Conservation (phyloP, 2,329 filamentous ascomycete species). For the Aureobasidium pullulans region DNA sequence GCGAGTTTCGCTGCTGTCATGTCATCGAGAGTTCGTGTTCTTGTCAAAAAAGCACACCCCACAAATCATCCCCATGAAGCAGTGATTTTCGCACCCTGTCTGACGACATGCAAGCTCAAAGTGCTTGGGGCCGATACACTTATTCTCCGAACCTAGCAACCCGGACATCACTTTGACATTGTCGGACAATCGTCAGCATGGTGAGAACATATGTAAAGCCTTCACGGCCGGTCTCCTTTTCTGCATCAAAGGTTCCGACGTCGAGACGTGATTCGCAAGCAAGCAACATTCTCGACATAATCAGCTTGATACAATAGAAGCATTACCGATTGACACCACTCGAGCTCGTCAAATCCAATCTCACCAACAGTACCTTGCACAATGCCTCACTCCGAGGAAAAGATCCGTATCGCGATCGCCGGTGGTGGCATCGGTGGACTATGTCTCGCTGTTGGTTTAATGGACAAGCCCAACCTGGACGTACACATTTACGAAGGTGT, state of each 20-base stretch:
- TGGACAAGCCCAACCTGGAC: constrained; percentile 34
- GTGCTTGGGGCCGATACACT: constrained; percentile 13
- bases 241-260: background rate
- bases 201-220: background rate
- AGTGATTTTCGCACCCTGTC: constrained; percentile 4
- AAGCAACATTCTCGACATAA: background rate
- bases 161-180: background rate
- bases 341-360: background rate
- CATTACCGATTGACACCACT: background rate
- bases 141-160: constrained; percentile 10
- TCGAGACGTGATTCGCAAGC: background rate
- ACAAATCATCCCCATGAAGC: background rate
- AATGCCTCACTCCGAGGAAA: constrained; percentile 15
- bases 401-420: constrained; percentile 39
- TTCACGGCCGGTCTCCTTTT: background rate
- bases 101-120: background rate
- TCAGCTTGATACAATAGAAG: background rate
- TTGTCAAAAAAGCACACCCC: background rate
- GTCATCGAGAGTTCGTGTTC: background rate
- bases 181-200: constrained; percentile 8
- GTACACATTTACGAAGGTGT: constrained; percentile 47
- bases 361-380: background rate
- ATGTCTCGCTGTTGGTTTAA: constrained; percentile 40
- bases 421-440: constrained; percentile 48
- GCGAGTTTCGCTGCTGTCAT: background rate